These are phyloP conservation scores for Fraxinus platypoda DNA, from an alignment of 305 asterid genomes.

Conservation along the genomic window DNA sequence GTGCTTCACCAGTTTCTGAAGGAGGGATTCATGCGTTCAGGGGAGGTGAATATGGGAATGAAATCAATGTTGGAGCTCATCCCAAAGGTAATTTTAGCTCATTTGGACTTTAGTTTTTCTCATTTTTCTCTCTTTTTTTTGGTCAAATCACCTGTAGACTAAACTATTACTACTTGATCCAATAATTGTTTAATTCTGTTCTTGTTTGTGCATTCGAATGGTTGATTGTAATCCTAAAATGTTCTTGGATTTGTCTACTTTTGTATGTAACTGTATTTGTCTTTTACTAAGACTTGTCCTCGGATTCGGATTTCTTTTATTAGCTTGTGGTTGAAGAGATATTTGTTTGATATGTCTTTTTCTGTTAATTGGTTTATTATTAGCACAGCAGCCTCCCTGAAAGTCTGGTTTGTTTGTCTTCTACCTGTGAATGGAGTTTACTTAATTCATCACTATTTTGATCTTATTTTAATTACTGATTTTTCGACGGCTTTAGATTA, in stretches of 20 bases:
- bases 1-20: slow-evolving; percentile 86
- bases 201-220: slow-evolving; percentile 27
- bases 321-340: slow-evolving; percentile 30
- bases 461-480: not conserved
- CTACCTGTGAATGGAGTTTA: not conserved
- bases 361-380: slow-evolving; percentile 26
- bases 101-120: not conserved
- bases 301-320: slow-evolving; percentile 22
- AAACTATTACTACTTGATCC: slow-evolving; percentile 11
- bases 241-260: slow-evolving; percentile 25
- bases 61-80: slow-evolving; percentile 63
- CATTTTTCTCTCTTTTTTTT: not conserved
- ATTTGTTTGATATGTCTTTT: slow-evolving; percentile 27
- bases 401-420: slow-evolving; percentile 41
- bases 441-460: slow-evolving; percentile 10
- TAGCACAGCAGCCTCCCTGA: slow-evolving; percentile 31
- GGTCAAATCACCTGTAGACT: not conserved
- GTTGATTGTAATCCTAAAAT: not conserved
- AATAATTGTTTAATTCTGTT: slow-evolving; percentile 3
- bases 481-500: slow-evolving; percentile 33
- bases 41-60: slow-evolving; percentile 71
- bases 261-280: slow-evolving; percentile 43
- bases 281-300: slow-evolving; percentile 29
- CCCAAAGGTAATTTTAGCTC: slow-evolving; percentile 60
- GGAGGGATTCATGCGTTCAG: slow-evolving; percentile 90